Base-by-base conservation (phyloP, 192 early-diverging fungal species). In the Coemansia sp. region DNA sequence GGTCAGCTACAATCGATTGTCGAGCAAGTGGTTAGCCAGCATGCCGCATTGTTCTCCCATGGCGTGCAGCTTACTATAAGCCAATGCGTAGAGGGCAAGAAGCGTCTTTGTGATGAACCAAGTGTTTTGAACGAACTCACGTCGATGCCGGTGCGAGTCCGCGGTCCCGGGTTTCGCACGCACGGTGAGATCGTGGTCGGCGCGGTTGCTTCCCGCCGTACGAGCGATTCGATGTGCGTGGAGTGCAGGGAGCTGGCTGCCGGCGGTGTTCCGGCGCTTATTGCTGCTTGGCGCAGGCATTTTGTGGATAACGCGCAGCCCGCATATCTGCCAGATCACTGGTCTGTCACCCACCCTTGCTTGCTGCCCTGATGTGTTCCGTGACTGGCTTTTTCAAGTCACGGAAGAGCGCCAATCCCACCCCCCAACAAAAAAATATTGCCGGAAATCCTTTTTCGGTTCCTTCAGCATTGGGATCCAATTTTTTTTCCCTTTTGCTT, bases 121-220 rank as follows among this genome's bases (percentile, higher is more conserved):
- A 23, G 7, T 1, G 39, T 75, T 32, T 28, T 76, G 36, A 34
- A 48, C 11, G 66, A 76, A 51, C 45, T 69, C 36, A 43, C 49
- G 15, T 49, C 18, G 11, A 60, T 76, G 57, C 50, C 60, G 26
- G 53, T 21, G 28, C 75, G 64, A 6, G 51, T 63, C 14, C 40
- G 23, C 0, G 64, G 69, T n/a, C 75, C 75, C 1, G 72, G 40
- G 21, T 76, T 64, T 50, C 50, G 58, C 38, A 52, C 51, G 5
- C 75, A 78, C 23, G 75, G 75, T 12, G 69, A 71, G 21, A 64
- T 71, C 14, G 65, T 78, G 11, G 64, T 71, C 14, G 45, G 17
- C 16, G 38, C 47, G 4, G 43, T 63, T 14, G 32, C n/a, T 11
- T 14, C 6, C 34, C 44, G 11, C 6, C 3, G 9, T 15, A 30